phyloP scores from a whole-genome alignment of 352 stramenopile species.

The Phytopythium kandeliae region DNA sequence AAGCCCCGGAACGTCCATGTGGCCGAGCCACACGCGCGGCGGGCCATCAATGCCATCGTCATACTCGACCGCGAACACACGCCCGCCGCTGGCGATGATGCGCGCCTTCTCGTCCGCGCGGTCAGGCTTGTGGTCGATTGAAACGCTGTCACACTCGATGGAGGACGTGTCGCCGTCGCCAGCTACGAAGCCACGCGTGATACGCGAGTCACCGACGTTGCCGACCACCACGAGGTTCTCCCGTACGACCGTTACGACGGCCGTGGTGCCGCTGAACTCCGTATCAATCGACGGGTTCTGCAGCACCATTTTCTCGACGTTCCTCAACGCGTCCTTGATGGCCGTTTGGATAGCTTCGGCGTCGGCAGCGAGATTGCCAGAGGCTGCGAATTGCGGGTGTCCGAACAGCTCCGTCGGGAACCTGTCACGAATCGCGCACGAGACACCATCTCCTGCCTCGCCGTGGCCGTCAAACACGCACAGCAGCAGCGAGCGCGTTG shows the following conservation, averaged over 20 bases:
- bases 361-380: constrained; percentile 53
- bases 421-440: constrained; percentile 83
- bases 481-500: constrained; percentile 91
- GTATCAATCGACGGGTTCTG: constrained; percentile 91
- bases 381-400: constrained; percentile 73
- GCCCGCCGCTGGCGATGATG: constrained; percentile 91
- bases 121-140: constrained; percentile 98
- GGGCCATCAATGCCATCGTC: constrained; percentile 98
- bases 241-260: constrained; percentile 65
- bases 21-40: constrained; percentile 96
- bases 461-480: constrained; percentile 97
- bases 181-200: constrained; percentile 82
- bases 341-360: constrained; percentile 44
- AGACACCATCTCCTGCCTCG: constrained; percentile 93
- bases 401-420: constrained; percentile 89
- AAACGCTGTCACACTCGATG: constrained; percentile 75
- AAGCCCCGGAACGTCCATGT: constrained; percentile 98
- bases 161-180: constrained; percentile 24
- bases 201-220: constrained; percentile 97
- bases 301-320: constrained; percentile 80
- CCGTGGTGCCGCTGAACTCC: constrained; percentile 89
- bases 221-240: constrained; percentile 88
- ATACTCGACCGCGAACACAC: constrained; percentile 98
- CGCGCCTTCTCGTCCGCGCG: constrained; percentile 93
- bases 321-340: constrained; percentile 44